Base-by-base conservation (phyloP, 495 filamentous ascomycete species). In the Pyronema omphalodes region DNA sequence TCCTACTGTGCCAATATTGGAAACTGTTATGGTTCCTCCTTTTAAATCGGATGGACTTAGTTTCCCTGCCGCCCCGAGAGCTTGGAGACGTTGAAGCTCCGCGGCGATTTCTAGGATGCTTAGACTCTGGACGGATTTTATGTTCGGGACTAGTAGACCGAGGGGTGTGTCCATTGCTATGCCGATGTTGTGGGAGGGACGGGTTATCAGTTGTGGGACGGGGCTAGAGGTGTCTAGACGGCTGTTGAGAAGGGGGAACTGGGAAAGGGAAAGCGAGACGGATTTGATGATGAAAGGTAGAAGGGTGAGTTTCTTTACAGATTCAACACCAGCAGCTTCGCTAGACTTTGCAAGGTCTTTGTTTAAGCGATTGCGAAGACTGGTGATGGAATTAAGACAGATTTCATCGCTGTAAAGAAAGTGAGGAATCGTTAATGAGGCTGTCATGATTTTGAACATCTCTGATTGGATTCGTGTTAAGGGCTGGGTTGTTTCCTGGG, bases 371-470 rank as follows among this genome's bases (percentile, higher is more conserved):
- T 70, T 66, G 14, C 91, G 81, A 37, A 95, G 71, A 37, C 74
- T 69, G 40, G 76, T 77, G 1, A 96, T 73, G 15, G 76, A 68
- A 51, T 79, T 78, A 61, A 94, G 77, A 65, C 87, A 81, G 37
- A 94, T 71, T 64, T 88, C 83, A 66, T 94, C 85, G 9, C 85
- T 79, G 67, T 86, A 99, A 46, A 94, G 76, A 67, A 99, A 93
- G 67, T 96, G 93, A 0, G 91, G 93, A 57, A 89, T 96, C 45
- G 61, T 76, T 57, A 99, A 73, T 14, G 88, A 93, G 41, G 78
- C 78, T 17, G 89, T 96, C 93, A 99, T 99, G n/a, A 79, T 77
- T 68, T 91, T 94, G 77, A 94, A 95, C 93, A 99, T 99, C 63
- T 85, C 81, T 15, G 75, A 71, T 70, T 96, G 91, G 29, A 85